Conservation (phyloP, 208 protist genomes). For the Histomonas meleagridis region DNA sequence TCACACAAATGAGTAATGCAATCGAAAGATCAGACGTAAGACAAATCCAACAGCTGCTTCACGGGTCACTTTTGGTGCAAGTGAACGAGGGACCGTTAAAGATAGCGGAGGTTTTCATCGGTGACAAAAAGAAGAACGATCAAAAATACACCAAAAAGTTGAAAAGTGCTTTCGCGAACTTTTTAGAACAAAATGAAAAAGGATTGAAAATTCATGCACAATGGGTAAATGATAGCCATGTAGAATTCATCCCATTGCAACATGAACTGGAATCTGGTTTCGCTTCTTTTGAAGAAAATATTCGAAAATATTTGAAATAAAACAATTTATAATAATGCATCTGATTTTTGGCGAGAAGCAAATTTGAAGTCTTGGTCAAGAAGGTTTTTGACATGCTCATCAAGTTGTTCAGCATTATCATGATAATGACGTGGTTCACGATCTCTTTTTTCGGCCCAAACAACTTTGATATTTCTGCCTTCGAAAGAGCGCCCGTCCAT, state of each 20-base stretch:
- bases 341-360: too few species aligned
- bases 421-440: not conserved
- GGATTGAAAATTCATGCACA: not conserved
- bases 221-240: not conserved
- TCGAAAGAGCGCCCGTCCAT: not conserved
- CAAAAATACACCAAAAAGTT: not conserved
- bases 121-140: not conserved
- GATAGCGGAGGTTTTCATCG: not conserved
- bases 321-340: too few species aligned
- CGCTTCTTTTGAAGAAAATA: not conserved
- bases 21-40: not conserved
- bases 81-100: conserved; percentile 11
- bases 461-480: not conserved
- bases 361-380: too few species aligned
- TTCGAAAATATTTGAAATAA: not conserved
- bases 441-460: not conserved
- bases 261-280: conserved; percentile 9
- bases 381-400: too few species aligned
- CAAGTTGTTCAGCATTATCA: too few species aligned
- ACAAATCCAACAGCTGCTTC: not conserved
- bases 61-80: conserved; percentile 3
- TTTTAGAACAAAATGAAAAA: not conserved
- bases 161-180: not conserved
- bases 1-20: not conserved
- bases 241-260: not conserved